A percentile compares a stretch with the other conserved stretches of the same genome.
Evolutionary conservation across 495 filamentous ascomycete genomes (phyloP).

Genomic region (Tuber aestivum): DNA sequence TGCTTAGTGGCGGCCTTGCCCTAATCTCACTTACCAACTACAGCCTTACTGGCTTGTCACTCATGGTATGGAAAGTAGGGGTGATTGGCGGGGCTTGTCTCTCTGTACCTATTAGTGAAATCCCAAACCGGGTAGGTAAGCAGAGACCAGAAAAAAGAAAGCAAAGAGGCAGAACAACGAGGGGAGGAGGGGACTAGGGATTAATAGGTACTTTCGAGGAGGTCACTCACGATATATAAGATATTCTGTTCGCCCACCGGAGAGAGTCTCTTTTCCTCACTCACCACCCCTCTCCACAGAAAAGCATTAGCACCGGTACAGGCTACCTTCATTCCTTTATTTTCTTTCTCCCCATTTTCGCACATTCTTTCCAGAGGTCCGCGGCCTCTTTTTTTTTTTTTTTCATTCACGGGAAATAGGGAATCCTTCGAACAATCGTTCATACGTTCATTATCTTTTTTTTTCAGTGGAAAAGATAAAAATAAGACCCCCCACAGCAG

Average conservation of each 20-base stretch:
- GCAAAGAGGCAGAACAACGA: not conserved
- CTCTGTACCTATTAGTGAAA: not conserved
- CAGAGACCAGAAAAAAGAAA: not conserved
- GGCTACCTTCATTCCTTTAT: slow-evolving; percentile 4
- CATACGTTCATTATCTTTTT: not conserved
- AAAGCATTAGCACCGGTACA: slow-evolving; percentile 3
- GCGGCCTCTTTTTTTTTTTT: slow-evolving; percentile 3
- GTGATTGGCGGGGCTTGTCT: not conserved
- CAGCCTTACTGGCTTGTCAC: not conserved
- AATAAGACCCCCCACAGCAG: not conserved
- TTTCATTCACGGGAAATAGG: not conserved
- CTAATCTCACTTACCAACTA: not conserved
- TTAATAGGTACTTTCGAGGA: not conserved
- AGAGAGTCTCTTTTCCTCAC: not conserved
- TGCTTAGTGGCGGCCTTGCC: not conserved
- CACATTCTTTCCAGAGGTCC: not conserved
- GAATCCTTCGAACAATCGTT: not conserved
- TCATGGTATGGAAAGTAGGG: not conserved
- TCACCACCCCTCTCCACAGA: not conserved
- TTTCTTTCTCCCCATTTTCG: not conserved
- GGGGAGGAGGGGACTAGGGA: not conserved
- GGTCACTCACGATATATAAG: not conserved
- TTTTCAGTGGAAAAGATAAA: not conserved
- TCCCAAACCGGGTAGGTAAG: not conserved
- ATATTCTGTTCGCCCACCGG: not conserved